These are phyloP conservation scores for Talaromyces albobiverticillius DNA, from an alignment of 2,329 filamentous ascomycete genomes.

Conservation along the genomic window DNA sequence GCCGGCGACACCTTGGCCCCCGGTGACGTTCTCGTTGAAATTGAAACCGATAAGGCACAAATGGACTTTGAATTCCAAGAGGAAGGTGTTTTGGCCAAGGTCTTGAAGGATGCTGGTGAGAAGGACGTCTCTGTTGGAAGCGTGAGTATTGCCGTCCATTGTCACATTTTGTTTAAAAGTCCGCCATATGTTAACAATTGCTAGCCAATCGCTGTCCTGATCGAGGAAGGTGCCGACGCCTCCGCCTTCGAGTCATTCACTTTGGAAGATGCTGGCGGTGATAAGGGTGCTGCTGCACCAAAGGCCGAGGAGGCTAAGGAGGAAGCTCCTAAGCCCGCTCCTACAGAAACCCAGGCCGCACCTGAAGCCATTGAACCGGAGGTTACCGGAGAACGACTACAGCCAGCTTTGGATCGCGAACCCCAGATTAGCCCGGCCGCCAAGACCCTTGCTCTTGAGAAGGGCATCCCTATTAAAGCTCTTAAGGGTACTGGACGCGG, in stretches of 20 bases:
- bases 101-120: conserved; percentile 85
- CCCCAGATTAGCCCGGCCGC: conserved; percentile 69
- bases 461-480: conserved; percentile 70
- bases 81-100: conserved; percentile 91
- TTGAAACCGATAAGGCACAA: conserved; percentile 99
- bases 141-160: conserved; percentile 64
- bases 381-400: conserved; percentile 70
- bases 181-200: conserved; percentile 20
- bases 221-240: conserved; percentile 87
- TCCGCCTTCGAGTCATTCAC: conserved; percentile 86
- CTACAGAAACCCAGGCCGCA: conserved; percentile 43
- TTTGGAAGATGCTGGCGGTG: conserved; percentile 85
- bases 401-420: conserved; percentile 81
- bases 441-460: conserved; percentile 80
- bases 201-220: conserved; percentile 91
- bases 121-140: conserved; percentile 94
- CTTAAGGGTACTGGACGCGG: conserved; percentile 85
- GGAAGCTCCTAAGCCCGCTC: conserved; percentile 46
- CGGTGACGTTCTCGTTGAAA: conserved; percentile 94
- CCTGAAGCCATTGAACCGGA: conserved; percentile 64
- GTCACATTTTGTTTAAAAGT: not conserved
- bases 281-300: conserved; percentile 61
- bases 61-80: conserved; percentile 99
- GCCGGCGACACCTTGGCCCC: conserved; percentile 80
- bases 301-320: conserved; percentile 59